These are phyloP conservation scores for Chaetomiaceae sp. DNA, from an alignment of 2,329 filamentous ascomycete genomes.

Conservation along the genomic window DNA sequence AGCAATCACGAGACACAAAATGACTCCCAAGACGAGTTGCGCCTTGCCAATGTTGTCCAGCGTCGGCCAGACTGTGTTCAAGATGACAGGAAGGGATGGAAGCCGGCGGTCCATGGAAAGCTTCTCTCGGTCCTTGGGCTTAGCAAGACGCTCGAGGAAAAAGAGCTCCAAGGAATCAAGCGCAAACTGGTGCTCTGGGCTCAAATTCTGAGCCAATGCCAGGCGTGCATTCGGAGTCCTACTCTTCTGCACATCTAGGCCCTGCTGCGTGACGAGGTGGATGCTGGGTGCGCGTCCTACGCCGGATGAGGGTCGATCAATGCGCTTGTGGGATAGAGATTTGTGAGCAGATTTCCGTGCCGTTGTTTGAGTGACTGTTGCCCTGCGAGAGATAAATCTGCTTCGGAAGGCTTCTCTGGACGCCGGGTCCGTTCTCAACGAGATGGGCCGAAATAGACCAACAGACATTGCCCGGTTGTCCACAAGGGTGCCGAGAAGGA, in stretches of 20 bases:
- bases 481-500: slow-evolving; percentile 15
- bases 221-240: slow-evolving; percentile 17
- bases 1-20: slow-evolving; percentile 60
- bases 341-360: background rate
- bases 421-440: background rate
- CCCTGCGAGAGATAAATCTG: background rate
- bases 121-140: slow-evolving; percentile 20
- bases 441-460: slow-evolving; percentile 17
- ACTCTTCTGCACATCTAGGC: slow-evolving; percentile 19
- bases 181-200: slow-evolving; percentile 2
- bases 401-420: background rate
- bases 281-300: slow-evolving; percentile 7
- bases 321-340: background rate
- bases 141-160: slow-evolving; percentile 25
- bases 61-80: slow-evolving; percentile 66
- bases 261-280: slow-evolving; percentile 18
- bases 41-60: slow-evolving; percentile 50
- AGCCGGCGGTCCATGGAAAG: slow-evolving; percentile 3
- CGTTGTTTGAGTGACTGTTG: background rate
- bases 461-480: slow-evolving; percentile 12
- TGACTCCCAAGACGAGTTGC: slow-evolving; percentile 56
- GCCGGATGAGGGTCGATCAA: background rate
- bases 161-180: slow-evolving; percentile 25
- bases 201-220: background rate
- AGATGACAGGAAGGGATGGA: slow-evolving; percentile 48